A percentile compares a stretch with the other conserved stretches of the same genome.
phyloP scores from a whole-genome alignment of 495 filamentous ascomycete species.

The Penicillium maclennaniae region DNA sequence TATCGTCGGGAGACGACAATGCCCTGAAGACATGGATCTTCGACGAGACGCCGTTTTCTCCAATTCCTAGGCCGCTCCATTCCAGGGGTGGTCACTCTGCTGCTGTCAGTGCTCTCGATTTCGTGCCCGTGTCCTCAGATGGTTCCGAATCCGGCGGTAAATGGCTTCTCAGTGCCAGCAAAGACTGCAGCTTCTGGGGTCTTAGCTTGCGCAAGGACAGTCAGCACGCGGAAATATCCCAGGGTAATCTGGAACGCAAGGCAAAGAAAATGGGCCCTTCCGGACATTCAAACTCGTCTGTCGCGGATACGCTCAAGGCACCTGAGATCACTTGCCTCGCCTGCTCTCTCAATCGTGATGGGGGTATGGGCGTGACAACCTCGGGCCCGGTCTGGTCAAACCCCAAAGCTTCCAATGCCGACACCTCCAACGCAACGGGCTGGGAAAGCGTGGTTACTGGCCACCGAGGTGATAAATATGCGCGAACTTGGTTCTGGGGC shows the following conservation, averaged over 20 bases:
- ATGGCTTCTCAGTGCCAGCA: slow-evolving; percentile 87
- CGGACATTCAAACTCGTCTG: slow-evolving; percentile 29
- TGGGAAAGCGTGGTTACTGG: slow-evolving; percentile 97
- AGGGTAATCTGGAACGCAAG: slow-evolving; percentile 77
- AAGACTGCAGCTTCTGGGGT: slow-evolving; percentile 87
- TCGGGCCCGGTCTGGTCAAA: slow-evolving; percentile 77
- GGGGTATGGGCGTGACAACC: slow-evolving; percentile 75
- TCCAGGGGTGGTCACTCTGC: slow-evolving; percentile 82
- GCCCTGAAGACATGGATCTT: slow-evolving; percentile 94
- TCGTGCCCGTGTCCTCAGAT: slow-evolving; percentile 81
- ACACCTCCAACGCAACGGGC: slow-evolving; percentile 68
- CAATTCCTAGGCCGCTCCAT: slow-evolving; percentile 79
- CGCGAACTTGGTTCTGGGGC: slow-evolving; percentile 97
- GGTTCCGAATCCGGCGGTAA: slow-evolving; percentile 85
- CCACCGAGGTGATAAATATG: slow-evolving; percentile 80
- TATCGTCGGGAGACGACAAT: slow-evolving; percentile 90
- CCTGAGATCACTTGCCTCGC: slow-evolving; percentile 87
- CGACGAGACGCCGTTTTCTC: slow-evolving; percentile 79
- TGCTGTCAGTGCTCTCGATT: slow-evolving; percentile 72
- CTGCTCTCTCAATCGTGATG: slow-evolving; percentile 86
- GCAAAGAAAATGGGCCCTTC: slow-evolving; percentile 77
- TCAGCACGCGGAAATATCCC: slow-evolving; percentile 88
- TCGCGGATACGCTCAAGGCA: slow-evolving; percentile 75
- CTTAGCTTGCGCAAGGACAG: slow-evolving; percentile 93
- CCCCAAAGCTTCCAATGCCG: slow-evolving; percentile 50